phyloP scores from a whole-genome alignment of 176 grass and related monocot species.

The Zea mays region Zm-B73-REFERENCE-NAM-5.0 NC_050105.1:89776001-89776500 shows the following conservation, averaged over 20 bases:
- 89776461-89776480: no score
- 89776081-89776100: slow-evolving; percentile 96
- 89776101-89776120: slow-evolving; percentile 90
- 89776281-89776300: no score
- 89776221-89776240: slow-evolving; percentile 91
- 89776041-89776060: slow-evolving; percentile 92
- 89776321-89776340: no score
- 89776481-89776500: no score
- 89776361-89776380: no score
- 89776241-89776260: slow-evolving; percentile 94
- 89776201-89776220: slow-evolving; percentile 89
- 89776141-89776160: slow-evolving; percentile 94
- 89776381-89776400: no score
- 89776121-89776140: slow-evolving; percentile 90
- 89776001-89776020: slow-evolving; percentile 85
- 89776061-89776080: slow-evolving; percentile 87
- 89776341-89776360: no score
- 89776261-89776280: slow-evolving; percentile 87
- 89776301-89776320: no score
- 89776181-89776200: slow-evolving; percentile 76
- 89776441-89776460: no score
- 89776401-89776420: no score
- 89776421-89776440: no score
- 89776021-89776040: slow-evolving; percentile 96
- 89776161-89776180: slow-evolving; percentile 87